phyloP scores from a whole-genome alignment of 164 flowering plant genomes.

The Sedum album region DNA sequence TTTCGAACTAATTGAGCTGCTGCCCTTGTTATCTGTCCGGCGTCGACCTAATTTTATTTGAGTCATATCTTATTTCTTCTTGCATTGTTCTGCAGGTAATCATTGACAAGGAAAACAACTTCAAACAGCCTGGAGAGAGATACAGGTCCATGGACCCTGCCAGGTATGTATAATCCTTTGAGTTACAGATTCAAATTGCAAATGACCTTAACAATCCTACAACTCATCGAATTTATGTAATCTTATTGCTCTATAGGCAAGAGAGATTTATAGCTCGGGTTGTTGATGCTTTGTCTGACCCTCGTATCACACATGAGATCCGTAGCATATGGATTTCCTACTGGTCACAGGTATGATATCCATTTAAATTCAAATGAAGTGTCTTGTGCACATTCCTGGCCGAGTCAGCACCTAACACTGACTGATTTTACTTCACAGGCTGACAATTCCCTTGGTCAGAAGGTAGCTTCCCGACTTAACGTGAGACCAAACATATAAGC shows the following conservation, averaged over 20 bases:
- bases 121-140: too few species aligned
- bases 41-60: neutral
- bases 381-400: neutral
- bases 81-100: conserved; percentile 34
- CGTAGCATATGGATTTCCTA: too few species aligned
- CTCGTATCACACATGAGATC: too few species aligned
- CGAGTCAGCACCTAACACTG: neutral
- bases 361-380: neutral
- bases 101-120: conserved; percentile 85
- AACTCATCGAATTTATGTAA: neutral
- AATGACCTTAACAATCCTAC: neutral
- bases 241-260: too few species aligned
- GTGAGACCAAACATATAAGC: conserved; percentile 59
- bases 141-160: too few species aligned
- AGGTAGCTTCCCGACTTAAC: conserved; percentile 70
- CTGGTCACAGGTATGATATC: conserved; percentile 59
- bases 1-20: too few species aligned
- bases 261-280: too few species aligned
- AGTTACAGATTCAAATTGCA: neutral
- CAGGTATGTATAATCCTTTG: conserved; percentile 54
- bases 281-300: too few species aligned
- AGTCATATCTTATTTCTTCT: neutral
- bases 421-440: conserved; percentile 36
- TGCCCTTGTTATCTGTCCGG: too few species aligned
- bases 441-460: conserved; percentile 80